Evolutionary conservation across 805 yeast genomes (phyloP), one percentile per base, ranked within the genome.

Genomic region (Suhomyces faveliae): DNA sequence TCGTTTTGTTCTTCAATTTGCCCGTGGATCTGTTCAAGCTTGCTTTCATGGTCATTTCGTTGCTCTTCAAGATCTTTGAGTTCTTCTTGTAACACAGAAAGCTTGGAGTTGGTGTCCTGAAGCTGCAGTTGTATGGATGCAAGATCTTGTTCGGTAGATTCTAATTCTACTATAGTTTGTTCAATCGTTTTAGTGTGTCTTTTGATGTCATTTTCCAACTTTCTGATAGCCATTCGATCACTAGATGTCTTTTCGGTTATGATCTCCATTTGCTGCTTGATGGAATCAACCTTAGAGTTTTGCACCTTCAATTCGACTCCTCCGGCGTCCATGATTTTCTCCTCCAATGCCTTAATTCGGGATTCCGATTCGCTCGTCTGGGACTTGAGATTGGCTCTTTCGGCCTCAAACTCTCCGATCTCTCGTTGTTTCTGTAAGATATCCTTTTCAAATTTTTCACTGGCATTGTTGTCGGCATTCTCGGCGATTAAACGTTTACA

Each of bases 251-350:
- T 82, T 39, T 80, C 79, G 29, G 68, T 71, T 11, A 82, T 63
- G 15, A 85, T 78, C 45, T 83, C 87, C 23, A 87, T 77, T 57
- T 81, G 79, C 56, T 86, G 87, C 38, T 74, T 71, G 27, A 86
- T 72, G 1, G 95, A 85, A 56, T 83, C 90, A 7, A 94, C 96
- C 59, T 83, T 86, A 1, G 95, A 80, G 51, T 82, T 85, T 58
- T 90, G 97, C 51, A 87, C 64, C 48, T 88, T 81, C 53, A 94
- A 73, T 51, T 83, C 83, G 7, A 87, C 84, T 51, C 99, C 99
- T 46, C 99, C 99, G 46, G 89, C 85, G 43, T 87, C 84, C 87
- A 91, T 81, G 35, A 94, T 89, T 59, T 83, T 78, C 48, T 84
- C 87, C 55, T 89, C 91, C 3, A 91, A 67, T 0, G 56, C 73